Conservation (phyloP, 2,329 filamentous ascomycete genomes). For the Stemphylium lycopersici region DNA sequence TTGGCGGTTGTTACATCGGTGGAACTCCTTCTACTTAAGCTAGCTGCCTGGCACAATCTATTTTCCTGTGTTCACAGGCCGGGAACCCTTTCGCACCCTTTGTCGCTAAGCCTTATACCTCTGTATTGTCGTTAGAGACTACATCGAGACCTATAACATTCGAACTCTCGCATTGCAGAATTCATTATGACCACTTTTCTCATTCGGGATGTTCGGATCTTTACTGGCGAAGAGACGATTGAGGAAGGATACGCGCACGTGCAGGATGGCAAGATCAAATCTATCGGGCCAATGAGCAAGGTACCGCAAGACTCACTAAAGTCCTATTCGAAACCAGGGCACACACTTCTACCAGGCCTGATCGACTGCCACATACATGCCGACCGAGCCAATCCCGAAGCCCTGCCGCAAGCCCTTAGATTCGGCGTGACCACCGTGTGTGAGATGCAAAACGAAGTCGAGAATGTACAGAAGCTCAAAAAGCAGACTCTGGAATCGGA, state of each 20-base stretch:
- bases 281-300: conserved; percentile 31
- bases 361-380: conserved; percentile 60
- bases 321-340: conserved; percentile 52
- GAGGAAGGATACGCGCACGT: conserved; percentile 51
- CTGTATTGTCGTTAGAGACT: no score
- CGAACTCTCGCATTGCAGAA: not conserved
- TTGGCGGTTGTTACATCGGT: not conserved
- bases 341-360: conserved; percentile 58
- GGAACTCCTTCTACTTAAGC: no score
- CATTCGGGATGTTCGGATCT: conserved; percentile 54
- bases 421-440: conserved; percentile 61
- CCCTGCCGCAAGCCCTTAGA: conserved; percentile 53
- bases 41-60: no score
- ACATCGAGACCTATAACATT: not conserved
- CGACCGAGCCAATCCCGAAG: conserved; percentile 48
- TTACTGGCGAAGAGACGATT: conserved; percentile 54
- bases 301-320: conserved; percentile 21
- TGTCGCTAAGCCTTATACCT: no score
- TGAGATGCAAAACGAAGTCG: conserved; percentile 54
- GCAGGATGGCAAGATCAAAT: conserved; percentile 50
- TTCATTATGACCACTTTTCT: conserved; percentile 46
- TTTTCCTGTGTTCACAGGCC: no score
- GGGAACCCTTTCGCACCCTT: no score
- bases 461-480: conserved; percentile 36
- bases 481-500: conserved; percentile 36